Percentiles rank a stretch among this genome's conserved stretches.
Evolutionary conservation across 2,329 filamentous ascomycete genomes (phyloP).

Genomic region (Penicillium sp.): DNA sequence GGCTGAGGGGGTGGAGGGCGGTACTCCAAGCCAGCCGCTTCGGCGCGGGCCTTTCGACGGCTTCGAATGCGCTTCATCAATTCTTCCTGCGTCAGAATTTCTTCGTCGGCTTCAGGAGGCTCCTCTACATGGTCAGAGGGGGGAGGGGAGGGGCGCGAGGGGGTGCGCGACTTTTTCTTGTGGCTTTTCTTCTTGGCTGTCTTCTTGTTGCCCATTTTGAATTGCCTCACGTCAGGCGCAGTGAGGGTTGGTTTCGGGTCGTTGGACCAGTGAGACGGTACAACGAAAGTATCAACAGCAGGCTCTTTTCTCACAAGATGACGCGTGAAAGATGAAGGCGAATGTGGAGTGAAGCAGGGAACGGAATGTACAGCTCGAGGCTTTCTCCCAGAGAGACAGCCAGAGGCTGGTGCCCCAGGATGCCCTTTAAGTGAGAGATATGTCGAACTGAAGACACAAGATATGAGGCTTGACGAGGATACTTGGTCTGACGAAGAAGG

Average conservation of each 20-base stretch:
- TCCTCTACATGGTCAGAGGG: background rate
- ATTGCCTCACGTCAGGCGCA: background rate
- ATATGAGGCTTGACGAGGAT: background rate
- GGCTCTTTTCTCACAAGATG: background rate
- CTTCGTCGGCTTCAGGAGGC: background rate
- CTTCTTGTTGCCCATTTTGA: background rate
- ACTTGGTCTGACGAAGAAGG: background rate
- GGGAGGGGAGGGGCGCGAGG: no score
- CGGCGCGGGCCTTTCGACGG: background rate
- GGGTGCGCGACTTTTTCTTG: background rate
- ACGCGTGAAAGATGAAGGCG: background rate
- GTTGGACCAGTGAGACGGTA: no score
- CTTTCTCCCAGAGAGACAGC: background rate
- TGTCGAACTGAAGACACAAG: background rate
- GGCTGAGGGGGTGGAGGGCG: background rate
- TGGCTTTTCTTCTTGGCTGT: background rate
- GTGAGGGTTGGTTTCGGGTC: background rate
- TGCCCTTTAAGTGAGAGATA: background rate
- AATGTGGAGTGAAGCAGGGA: background rate
- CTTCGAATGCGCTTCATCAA: background rate
- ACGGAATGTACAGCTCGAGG: background rate
- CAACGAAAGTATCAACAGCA: background rate
- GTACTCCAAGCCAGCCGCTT: background rate
- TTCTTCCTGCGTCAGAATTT: background rate
- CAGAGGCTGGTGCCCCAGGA: background rate